Base-by-base conservation (phyloP, 257 asterid genomes). In the Misopates orontium region DNA sequence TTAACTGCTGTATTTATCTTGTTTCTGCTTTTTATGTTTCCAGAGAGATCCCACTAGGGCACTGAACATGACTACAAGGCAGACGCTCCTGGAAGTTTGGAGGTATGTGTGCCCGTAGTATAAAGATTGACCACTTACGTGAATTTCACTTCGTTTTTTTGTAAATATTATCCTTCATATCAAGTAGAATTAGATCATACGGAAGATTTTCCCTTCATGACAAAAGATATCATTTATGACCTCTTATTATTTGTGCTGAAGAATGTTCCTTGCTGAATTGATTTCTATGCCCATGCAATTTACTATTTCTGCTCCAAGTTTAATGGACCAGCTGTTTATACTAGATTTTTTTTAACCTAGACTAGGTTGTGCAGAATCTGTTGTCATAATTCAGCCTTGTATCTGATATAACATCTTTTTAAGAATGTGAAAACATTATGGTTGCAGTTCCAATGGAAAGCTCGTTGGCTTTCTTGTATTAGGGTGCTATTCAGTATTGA, bases 41-140 rank as follows among this genome's bases (percentile, higher is more conserved):
- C 86, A 94, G 99, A 84, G 68, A 71, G 96, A 94, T 81, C 95
- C 88, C 9, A 40, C 66, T 24, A 80, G 91, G 84, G 96, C 96
- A 44, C 67, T 90, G 77, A 82, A 79, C 79, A 94, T 94, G 99
- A 88, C 96, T 3, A 90, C 99, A 15, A 79, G 93, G 76, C 90
- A 70, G 67, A 94, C 98, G 0, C 85, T 94, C 10, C 18, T 81
- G 56, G 96, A 94, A 77, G 71, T 90, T 71, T 94, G 96, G 96
- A 94, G 99, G 99, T 93, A 80, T 14, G 69, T 44, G 28, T 64
- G 15, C 39, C 10, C 8, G 10, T 52, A 40, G 21, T 48, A 9
- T 18, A 41, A 13, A 15, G 20, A 36, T 36, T 11, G 16, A 13
- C 8, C 17, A 31, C 21, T n/a, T 13, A 12, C 45, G 32, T 50